Evolutionary conservation across 768 basidiomycete genomes (phyloP), one percentile per base, ranked within the genome.

Genomic region (Psilocybe azurescens): DNA sequence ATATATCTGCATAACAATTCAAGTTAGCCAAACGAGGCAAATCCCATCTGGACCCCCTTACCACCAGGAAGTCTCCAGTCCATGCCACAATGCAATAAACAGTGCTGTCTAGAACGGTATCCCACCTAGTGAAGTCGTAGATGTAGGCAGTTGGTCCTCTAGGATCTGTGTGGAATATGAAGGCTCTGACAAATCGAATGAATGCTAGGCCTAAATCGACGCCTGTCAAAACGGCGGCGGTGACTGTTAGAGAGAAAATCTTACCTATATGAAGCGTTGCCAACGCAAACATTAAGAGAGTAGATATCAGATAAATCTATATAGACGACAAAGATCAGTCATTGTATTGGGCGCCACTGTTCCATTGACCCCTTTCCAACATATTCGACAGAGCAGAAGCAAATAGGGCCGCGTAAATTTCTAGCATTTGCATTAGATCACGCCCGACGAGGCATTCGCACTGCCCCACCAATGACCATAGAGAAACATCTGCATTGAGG

Each of bases 181-280:
- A 72, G 3, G 66, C 68, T 58, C 65, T 62, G 1, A 67, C n/a
- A 49, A 67, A 62, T 6, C 72, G 67, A 53, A 68, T 64, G 13
- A 73, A 47, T 10, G 55, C 60, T 10, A 67, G 13, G 33, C 16
- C 52, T 39, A n/a, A 53, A 64, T 70, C 10, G 16, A 50, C 20
- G 3, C 48, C 18, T 11, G n/a, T 50, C 14, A 50, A 13, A 6
- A 50, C 14, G 32, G 3, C 20, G 10, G 28, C 29, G 10, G 24
- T n/a, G n/a, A n/a, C 11, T 13, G 18, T 9, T 10, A 14, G 18
- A 46, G 44, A 39, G 9, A 5, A 39, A 7, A 18, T 36, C 64
- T 60, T 24, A 73, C 74, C 62, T 28, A 73, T 58, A 56, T 75
- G 70, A 9, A 69, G 32, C 7, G 69, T 72, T 10, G 72, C 68